A percentile compares a stretch with the other conserved stretches of the same genome.
These are phyloP conservation scores for Suhomyces panamericanus DNA, from an alignment of 1,139 yeast genomes.

Conservation along the genomic window DNA sequence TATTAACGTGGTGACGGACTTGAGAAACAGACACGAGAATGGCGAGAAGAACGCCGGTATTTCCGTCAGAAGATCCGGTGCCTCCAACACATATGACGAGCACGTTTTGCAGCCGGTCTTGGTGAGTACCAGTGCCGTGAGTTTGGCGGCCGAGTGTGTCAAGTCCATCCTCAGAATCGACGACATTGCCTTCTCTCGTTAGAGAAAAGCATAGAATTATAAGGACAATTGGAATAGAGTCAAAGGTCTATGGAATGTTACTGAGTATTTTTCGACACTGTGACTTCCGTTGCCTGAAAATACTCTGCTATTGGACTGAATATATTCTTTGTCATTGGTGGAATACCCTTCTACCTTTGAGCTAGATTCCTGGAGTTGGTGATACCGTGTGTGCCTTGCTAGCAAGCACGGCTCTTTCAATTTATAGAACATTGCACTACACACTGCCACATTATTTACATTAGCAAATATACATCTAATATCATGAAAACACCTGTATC, in stretches of 20 bases:
- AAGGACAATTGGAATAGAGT: too few species aligned
- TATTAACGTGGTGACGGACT: conserved; percentile 90
- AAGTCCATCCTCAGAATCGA: conserved; percentile 94
- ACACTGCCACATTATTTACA: conserved; percentile 1
- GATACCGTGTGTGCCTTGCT: too few species aligned
- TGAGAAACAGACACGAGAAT: conserved; percentile 85
- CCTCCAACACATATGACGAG: conserved; percentile 88
- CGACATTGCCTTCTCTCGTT: conserved; percentile 70
- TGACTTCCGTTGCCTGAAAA: too few species aligned
- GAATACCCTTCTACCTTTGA: too few species aligned
- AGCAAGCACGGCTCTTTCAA: neutral
- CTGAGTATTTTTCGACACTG: too few species aligned
- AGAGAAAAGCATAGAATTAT: neutral
- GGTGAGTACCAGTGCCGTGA: conserved; percentile 90
- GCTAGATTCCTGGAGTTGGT: too few species aligned
- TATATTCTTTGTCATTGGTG: too few species aligned
- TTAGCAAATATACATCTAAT: conserved; percentile 1
- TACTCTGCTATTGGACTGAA: too few species aligned
- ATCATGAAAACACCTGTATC: neutral
- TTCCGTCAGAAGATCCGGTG: conserved; percentile 90
- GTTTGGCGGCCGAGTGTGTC: conserved; percentile 94
- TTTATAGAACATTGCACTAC: conserved; percentile 2
- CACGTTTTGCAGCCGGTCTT: conserved; percentile 95
- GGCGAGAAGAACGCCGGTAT: conserved; percentile 96
- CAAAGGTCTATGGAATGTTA: too few species aligned